Evolutionary conservation across 2,329 filamentous ascomycete genomes (phyloP).

Genomic region (Stachybotrys echinatus): DNA sequence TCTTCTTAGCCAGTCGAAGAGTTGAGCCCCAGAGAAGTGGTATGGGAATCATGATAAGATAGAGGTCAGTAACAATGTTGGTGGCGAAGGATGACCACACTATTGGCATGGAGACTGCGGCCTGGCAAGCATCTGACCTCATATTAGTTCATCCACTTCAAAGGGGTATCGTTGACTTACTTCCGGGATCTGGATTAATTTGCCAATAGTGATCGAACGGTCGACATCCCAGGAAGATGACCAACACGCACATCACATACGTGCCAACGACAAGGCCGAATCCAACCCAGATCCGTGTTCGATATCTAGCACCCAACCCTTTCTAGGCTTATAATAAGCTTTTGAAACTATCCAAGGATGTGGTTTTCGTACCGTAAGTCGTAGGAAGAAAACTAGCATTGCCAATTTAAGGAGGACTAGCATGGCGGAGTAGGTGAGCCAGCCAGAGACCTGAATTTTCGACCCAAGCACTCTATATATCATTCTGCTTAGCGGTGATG

Average conservation of each 20-base stretch:
- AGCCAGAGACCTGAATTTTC: conserved; percentile 48
- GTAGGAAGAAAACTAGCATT: conserved; percentile 46
- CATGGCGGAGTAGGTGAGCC: conserved; percentile 43
- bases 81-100: conserved; percentile 26
- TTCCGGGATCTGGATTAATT: conserved; percentile 50
- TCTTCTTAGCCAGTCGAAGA: conserved; percentile 22
- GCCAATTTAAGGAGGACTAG: conserved; percentile 48
- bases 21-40: conserved; percentile 34
- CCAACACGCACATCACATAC: conserved; percentile 40
- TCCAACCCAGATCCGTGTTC: conserved; percentile 34
- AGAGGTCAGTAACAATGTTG: conserved; percentile 48
- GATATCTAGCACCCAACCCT: conserved; percentile 4
- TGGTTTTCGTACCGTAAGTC: conserved; percentile 32
- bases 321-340: background rate
- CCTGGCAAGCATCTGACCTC: conserved; percentile 33
- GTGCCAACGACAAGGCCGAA: conserved; percentile 39
- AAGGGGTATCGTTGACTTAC: no score
- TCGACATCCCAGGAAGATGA: conserved; percentile 44
- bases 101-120: conserved; percentile 40
- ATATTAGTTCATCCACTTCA: conserved; percentile 8
- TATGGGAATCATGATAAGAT: conserved; percentile 49
- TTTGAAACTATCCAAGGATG: background rate
- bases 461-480: conserved; percentile 42
- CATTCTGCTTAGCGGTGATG: no score
- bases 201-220: conserved; percentile 51